Base-by-base conservation (phyloP, 108 stramenopile species). In the Seminavis robusta region DNA sequence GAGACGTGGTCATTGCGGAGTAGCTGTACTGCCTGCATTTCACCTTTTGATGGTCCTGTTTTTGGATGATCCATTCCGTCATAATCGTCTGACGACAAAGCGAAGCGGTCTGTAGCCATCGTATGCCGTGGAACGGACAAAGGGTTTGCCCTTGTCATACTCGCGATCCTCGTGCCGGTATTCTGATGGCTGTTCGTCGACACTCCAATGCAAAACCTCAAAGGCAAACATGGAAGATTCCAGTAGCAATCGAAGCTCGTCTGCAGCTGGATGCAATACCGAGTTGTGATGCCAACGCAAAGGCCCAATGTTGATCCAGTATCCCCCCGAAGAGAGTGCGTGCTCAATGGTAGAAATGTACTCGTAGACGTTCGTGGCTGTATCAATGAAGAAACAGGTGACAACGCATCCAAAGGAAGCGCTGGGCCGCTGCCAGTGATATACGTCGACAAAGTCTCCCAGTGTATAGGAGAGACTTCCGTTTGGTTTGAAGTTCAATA, bases 261-360 rank as follows among this genome's bases (percentile, higher is more conserved):
- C 63, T 5, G 67, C 74, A 13, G 83, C 62, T 23, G 86, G 81
- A 48, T 69, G 75, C 4, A 89, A 32, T 45, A 72, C 41, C 15
- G 86, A 74, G 57, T 89, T 86, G 17, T 28, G 62, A 59, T 90
- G 88, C 92, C 92, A 93, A 53, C 90, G 92, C 6, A 93, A 64
- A 9, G 92, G 92, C 15, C 92, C 92, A 0, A 87, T 64, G 52
- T 93, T 93, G 45, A 93, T 76, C 92, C 92, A 93, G 1, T 77
- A 36, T 7, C 87, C 91, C 28, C 52, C 61, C 1, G 9, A 26
- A 30, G n/a, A 15, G 36, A 87, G 60, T 33, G 79, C n/a, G 31
- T 69, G 51, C 1, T 45, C 32, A 16, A 87, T 86, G 30, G 61
- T 60, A 3, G 56, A 27, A 26, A 91, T 48, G 37, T 91, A 86